Percentiles rank a stretch among this genome's conserved stretches.
phyloP scores from a whole-genome alignment of 2,329 filamentous ascomycete species.

The Aspergillus sp. region DNA sequence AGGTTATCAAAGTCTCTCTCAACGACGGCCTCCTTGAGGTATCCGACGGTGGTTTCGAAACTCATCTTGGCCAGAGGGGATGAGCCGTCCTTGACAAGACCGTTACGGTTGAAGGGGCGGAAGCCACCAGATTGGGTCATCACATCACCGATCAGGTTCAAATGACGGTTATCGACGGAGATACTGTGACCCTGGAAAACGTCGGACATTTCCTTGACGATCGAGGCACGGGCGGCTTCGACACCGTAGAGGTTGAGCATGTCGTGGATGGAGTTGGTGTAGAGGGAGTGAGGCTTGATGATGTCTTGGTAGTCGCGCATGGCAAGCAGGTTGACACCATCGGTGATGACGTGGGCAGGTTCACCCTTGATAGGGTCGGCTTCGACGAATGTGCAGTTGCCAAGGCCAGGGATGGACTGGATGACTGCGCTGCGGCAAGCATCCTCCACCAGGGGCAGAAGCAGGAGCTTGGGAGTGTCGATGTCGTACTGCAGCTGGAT shows the following conservation, averaged over 20 bases:
- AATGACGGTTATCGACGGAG: conserved; percentile 83
- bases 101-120: conserved; percentile 88
- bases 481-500: conserved; percentile 82
- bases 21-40: conserved; percentile 87
- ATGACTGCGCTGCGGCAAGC: conserved; percentile 78
- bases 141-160: conserved; percentile 93
- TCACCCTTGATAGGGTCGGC: conserved; percentile 56
- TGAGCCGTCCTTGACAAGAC: conserved; percentile 74
- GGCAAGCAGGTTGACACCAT: conserved; percentile 83
- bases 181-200: conserved; percentile 94
- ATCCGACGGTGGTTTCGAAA: conserved; percentile 94
- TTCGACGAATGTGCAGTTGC: conserved; percentile 69
- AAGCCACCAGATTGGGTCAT: conserved; percentile 96
- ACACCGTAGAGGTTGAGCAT: conserved; percentile 87
- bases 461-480: conserved; percentile 82
- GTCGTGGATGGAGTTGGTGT: conserved; percentile 89
- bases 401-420: conserved; percentile 79
- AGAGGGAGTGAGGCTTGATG: conserved; percentile 81
- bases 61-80: conserved; percentile 98
- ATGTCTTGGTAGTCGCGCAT: conserved; percentile 87
- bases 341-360: conserved; percentile 66
- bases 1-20: conserved; percentile 90
- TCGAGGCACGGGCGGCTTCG: conserved; percentile 84
- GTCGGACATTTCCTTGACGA: conserved; percentile 79
- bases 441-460: conserved; percentile 85